Evolutionary conservation across 2,329 filamentous ascomycete genomes (phyloP).

Genomic region (Sclerotinia minor): DNA sequence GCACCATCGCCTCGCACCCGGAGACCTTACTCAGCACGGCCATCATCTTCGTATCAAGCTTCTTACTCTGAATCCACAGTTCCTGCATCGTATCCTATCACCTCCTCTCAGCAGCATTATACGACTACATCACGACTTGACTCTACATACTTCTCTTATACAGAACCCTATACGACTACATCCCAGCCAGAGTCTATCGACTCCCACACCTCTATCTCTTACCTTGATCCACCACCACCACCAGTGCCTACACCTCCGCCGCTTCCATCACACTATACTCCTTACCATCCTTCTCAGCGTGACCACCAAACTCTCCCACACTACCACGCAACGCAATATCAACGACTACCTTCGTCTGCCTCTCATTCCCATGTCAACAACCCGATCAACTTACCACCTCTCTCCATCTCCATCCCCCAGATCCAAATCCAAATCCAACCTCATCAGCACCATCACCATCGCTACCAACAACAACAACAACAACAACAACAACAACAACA

Average conservation of each 20-base stretch:
- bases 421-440: not conserved
- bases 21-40: not conserved
- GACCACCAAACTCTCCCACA: too few species aligned
- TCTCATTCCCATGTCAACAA: not conserved
- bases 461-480: not conserved
- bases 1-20: not conserved
- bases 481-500: too few species aligned
- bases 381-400: too few species aligned
- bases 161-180: not conserved
- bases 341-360: not conserved
- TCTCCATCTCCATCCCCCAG: too few species aligned
- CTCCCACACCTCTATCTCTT: not conserved
- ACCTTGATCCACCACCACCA: not conserved
- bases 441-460: not conserved
- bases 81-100: not conserved
- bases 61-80: not conserved
- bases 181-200: not conserved
- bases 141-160: not conserved
- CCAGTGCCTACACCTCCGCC: constrained; percentile 22
- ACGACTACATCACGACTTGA: not conserved
- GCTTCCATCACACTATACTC: not conserved
- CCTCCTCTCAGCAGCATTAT: not conserved
- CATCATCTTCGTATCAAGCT: not conserved
- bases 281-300: not conserved
- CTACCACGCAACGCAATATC: not conserved